These are phyloP conservation scores for Nemania serpens DNA, from an alignment of 2,329 filamentous ascomycete species.

Conservation along the genomic window DNA sequence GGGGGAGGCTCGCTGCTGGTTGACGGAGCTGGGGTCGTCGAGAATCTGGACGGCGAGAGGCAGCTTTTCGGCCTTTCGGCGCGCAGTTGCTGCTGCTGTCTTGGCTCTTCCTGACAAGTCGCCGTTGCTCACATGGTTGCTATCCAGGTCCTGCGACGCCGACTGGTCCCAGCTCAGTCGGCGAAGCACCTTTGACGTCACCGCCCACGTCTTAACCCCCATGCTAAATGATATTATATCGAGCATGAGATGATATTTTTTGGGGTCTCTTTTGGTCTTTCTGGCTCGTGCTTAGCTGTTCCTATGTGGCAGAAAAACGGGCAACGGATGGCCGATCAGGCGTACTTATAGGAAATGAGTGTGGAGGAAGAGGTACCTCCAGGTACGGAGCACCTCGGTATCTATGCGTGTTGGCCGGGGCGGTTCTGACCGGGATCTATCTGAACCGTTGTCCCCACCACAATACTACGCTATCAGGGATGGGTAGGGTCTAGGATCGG, in stretches of 20 bases:
- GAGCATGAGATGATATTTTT: constrained; percentile 13
- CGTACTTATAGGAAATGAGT: background rate
- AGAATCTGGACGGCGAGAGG: constrained; percentile 28
- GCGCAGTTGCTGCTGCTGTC: constrained; percentile 6
- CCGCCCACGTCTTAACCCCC: constrained; percentile 26
- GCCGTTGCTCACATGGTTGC: constrained; percentile 5
- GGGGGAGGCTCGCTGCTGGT: constrained; percentile 28
- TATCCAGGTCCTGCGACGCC: background rate
- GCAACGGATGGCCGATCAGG: background rate
- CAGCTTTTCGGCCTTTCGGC: constrained; percentile 17
- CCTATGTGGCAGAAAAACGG: background rate
- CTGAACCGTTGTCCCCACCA: too few species aligned
- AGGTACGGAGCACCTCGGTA: too few species aligned
- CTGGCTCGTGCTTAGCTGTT: background rate
- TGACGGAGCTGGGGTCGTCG: constrained; percentile 22
- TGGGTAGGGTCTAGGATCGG: constrained; percentile 1
- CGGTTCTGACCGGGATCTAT: too few species aligned
- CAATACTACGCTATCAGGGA: background rate
- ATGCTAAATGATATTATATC: constrained; percentile 23
- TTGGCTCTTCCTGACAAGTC: constrained; percentile 13
- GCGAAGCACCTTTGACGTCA: constrained; percentile 25
- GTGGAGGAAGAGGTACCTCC: background rate
- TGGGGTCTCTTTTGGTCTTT: background rate
- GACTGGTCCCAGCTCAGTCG: constrained; percentile 16
- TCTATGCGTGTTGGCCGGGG: constrained; percentile 1